A percentile compares a stretch with the other conserved stretches of the same genome.
Conservation (phyloP, 116 monocot genomes). For the Posidonia oceanica region DNA sequence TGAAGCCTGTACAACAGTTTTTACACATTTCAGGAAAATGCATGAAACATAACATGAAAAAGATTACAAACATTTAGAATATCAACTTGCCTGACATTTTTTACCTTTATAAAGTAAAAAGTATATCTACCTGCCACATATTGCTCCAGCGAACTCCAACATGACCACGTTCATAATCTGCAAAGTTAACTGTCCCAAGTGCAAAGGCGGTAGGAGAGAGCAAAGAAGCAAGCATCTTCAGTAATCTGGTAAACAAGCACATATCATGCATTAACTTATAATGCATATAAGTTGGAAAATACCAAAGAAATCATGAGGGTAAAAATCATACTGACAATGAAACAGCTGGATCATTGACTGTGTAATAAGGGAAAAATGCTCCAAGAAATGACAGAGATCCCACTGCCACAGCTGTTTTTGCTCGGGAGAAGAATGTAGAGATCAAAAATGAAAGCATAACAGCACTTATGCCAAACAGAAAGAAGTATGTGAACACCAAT, state of each 20-base stretch:
- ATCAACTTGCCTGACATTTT: neutral
- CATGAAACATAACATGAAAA: neutral
- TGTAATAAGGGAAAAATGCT: conserved; percentile 81
- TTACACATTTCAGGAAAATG: neutral
- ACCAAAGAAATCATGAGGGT: neutral
- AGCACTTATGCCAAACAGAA: conserved; percentile 70
- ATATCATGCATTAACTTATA: neutral
- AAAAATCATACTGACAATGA: conserved; percentile 43
- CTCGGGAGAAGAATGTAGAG: conserved; percentile 82
- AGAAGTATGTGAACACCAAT: conserved; percentile 78
- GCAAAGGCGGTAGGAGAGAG: conserved; percentile 90
- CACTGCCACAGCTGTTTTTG: conserved; percentile 83
- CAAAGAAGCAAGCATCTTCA: conserved; percentile 72
- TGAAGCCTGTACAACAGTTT: conserved; percentile 30
- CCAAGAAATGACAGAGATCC: conserved; percentile 78
- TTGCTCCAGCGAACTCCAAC: conserved; percentile 90
- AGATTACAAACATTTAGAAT: neutral
- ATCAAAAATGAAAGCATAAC: conserved; percentile 75
- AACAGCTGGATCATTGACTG: conserved; percentile 65
- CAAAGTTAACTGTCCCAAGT: conserved; percentile 86
- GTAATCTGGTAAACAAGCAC: conserved; percentile 29
- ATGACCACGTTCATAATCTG: conserved; percentile 95
- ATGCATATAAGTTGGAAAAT: neutral
- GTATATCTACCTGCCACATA: conserved; percentile 63
- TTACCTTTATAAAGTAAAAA: neutral